Percentiles rank a stretch among this genome's conserved stretches.
Conservation (phyloP, 495 filamentous ascomycete species). For the Thozetella sp. region DNA sequence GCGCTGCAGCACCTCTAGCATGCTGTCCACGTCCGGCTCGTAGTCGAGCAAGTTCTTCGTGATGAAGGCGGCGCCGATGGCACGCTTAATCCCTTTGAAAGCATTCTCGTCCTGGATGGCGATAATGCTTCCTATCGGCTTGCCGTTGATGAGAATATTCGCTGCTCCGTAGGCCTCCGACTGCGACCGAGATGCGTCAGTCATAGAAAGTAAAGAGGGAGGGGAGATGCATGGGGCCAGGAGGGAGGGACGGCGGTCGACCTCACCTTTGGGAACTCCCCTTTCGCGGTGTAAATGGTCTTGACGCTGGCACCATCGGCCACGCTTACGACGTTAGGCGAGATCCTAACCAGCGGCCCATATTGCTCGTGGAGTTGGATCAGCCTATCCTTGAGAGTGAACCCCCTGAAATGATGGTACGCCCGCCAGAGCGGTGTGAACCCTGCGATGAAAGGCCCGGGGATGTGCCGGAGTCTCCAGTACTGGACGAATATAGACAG, state of each 20-base stretch:
- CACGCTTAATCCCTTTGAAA: conserved; percentile 19
- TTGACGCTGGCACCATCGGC: not conserved
- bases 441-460: conserved; percentile 41
- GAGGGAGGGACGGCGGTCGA: not conserved
- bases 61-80: conserved; percentile 27
- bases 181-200: not conserved
- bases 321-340: conserved; percentile 40
- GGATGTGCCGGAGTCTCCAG: conserved; percentile 32
- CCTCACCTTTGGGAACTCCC: not conserved
- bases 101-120: conserved; percentile 20
- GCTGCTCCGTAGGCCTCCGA: conserved; percentile 31
- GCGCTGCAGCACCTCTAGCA: conserved; percentile 16
- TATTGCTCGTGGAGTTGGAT: conserved; percentile 39
- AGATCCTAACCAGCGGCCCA: conserved; percentile 50
- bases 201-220: too few species aligned
- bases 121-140: conserved; percentile 24
- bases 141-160: conserved; percentile 16
- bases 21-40: conserved; percentile 20
- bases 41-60: conserved; percentile 21
- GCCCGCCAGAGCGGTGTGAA: conserved; percentile 34
- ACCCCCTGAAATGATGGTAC: conserved; percentile 22
- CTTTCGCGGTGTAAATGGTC: not conserved
- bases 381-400: conserved; percentile 22
- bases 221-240: not conserved
- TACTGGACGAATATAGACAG: conserved; percentile 5